phyloP scores from a whole-genome alignment of 2,329 filamentous ascomycete species.

The Colletotrichum gigasporum region DNA sequence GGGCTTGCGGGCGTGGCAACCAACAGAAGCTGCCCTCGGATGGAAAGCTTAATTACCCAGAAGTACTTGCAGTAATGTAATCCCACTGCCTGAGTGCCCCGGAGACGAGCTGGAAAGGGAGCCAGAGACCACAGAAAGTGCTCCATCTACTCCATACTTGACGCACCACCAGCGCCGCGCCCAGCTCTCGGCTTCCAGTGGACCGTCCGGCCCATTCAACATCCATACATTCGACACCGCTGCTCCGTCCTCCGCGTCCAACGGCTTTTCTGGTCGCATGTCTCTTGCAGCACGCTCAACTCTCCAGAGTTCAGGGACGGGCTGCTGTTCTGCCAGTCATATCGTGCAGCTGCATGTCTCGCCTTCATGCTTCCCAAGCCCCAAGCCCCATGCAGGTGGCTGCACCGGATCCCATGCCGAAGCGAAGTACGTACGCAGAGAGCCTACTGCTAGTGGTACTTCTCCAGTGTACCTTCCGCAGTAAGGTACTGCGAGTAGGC shows the following conservation, averaged over 20 bases:
- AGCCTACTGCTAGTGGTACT: no score
- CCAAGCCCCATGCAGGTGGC: slow-evolving; percentile 21
- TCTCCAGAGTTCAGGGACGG: slow-evolving; percentile 13
- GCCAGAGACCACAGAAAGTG: background rate
- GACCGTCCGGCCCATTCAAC: background rate
- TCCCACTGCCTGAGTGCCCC: no score
- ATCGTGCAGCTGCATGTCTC: slow-evolving; percentile 24
- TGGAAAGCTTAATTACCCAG: slow-evolving; percentile 22
- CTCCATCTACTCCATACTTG: background rate
- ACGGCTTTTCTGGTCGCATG: slow-evolving; percentile 9
- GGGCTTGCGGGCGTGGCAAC: slow-evolving; percentile 19
- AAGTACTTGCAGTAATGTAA: no score
- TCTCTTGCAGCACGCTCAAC: slow-evolving; percentile 9
- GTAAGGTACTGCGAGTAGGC: no score
- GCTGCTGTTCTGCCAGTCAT: slow-evolving; percentile 16
- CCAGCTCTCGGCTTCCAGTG: background rate
- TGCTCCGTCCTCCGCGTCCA: background rate
- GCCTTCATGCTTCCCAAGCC: slow-evolving; percentile 14
- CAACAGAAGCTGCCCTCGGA: slow-evolving; percentile 4
- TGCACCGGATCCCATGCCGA: slow-evolving; percentile 21
- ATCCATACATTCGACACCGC: no score
- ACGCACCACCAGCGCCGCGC: background rate
- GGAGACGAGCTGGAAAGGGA: background rate
- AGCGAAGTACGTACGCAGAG: slow-evolving; percentile 9
- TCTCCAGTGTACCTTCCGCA: no score